These are phyloP conservation scores for Globisporangium polare DNA, from an alignment of 352 stramenopile species.

Conservation along the genomic window DNA sequence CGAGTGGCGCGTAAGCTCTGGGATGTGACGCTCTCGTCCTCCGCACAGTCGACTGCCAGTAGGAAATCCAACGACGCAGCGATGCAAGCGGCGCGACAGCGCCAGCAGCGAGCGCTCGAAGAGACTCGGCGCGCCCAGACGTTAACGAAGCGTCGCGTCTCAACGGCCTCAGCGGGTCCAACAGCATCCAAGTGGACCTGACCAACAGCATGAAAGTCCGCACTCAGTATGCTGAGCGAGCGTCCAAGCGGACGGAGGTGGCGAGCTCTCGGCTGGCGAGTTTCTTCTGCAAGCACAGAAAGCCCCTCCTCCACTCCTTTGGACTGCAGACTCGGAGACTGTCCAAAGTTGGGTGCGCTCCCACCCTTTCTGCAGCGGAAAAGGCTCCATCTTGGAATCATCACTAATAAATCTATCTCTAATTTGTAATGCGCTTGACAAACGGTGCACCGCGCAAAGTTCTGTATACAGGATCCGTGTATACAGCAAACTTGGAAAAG, in stretches of 20 bases:
- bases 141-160: constrained; percentile 10
- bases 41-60: constrained; percentile 17
- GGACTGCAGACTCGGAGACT: too few species aligned
- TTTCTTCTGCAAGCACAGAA: neutral
- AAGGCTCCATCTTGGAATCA: too few species aligned
- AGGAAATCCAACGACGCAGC: constrained; percentile 59
- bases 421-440: too few species aligned
- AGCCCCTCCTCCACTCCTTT: neutral
- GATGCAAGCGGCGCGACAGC: constrained; percentile 49
- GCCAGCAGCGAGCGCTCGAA: constrained; percentile 23
- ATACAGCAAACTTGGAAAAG: too few species aligned
- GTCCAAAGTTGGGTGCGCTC: too few species aligned
- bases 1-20: constrained; percentile 10
- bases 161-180: neutral
- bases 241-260: constrained; percentile 6
- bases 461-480: too few species aligned
- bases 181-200: neutral
- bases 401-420: too few species aligned
- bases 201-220: neutral
- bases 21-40: constrained; percentile 44
- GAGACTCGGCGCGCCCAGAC: neutral
- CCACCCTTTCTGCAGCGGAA: too few species aligned
- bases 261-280: neutral
- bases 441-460: too few species aligned
- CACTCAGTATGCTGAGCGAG: neutral